phyloP scores from a whole-genome alignment of 1,284 basidiomycete genomes.

The Leccinum huronense region DNA sequence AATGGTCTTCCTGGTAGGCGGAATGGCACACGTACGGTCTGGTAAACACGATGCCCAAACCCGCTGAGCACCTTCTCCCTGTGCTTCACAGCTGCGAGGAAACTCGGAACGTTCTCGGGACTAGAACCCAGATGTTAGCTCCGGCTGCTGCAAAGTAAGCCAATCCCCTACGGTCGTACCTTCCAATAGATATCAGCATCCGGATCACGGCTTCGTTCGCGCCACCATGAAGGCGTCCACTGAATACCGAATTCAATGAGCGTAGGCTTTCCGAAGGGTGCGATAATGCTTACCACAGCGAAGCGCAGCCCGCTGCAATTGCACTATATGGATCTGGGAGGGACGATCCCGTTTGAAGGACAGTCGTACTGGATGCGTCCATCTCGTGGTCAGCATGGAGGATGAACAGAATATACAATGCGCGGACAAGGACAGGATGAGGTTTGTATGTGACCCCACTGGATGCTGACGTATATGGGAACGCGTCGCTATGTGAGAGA shows the following conservation, averaged over 20 bases:
- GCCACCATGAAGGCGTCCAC: slow-evolving; percentile 82
- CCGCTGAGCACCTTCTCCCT: slow-evolving; percentile 84
- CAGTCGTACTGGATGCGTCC: slow-evolving; percentile 81
- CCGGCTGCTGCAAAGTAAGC: not conserved
- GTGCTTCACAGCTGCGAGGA: slow-evolving; percentile 80
- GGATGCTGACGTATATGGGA: slow-evolving; percentile 37
- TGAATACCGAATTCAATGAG: slow-evolving; percentile 30
- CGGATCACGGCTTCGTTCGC: slow-evolving; percentile 89
- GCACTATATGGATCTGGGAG: slow-evolving; percentile 86
- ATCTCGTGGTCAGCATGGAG: slow-evolving; percentile 88
- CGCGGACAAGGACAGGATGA: slow-evolving; percentile 79
- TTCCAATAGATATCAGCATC: slow-evolving; percentile 84
- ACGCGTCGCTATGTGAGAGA: slow-evolving; percentile 40
- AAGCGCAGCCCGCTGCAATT: slow-evolving; percentile 82
- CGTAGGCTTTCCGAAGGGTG: not conserved
- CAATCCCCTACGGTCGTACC: slow-evolving; percentile 42
- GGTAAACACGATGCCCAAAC: slow-evolving; percentile 85
- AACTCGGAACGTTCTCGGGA: slow-evolving; percentile 80
- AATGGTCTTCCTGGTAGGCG: not conserved
- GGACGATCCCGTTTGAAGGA: slow-evolving; percentile 82
- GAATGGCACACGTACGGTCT: slow-evolving; percentile 55
- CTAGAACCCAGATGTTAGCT: slow-evolving; percentile 36
- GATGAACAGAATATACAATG: slow-evolving; percentile 82
- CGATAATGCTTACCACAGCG: slow-evolving; percentile 62
- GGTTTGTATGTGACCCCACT: slow-evolving; percentile 52